phyloP scores from a whole-genome alignment of 2,329 filamentous ascomycete genomes.

The Penicillium sp. region DNA sequence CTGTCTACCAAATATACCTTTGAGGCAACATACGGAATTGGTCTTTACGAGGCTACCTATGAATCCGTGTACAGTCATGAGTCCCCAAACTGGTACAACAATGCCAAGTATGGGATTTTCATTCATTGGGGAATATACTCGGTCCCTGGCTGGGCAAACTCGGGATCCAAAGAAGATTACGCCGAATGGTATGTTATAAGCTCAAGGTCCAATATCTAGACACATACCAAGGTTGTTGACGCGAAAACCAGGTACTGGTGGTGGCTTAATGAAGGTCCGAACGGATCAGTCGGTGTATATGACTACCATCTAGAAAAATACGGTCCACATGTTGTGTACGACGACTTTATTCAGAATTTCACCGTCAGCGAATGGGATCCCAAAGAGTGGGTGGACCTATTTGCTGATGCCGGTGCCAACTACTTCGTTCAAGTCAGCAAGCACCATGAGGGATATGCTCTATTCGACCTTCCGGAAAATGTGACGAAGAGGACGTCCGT shows the following conservation, averaged over 20 bases:
- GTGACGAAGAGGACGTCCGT: slow-evolving; percentile 45
- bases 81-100: slow-evolving; percentile 56
- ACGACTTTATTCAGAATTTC: slow-evolving; percentile 58
- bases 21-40: slow-evolving; percentile 37
- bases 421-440: slow-evolving; percentile 49
- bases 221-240: neutral
- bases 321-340: slow-evolving; percentile 54
- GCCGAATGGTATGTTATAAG: slow-evolving; percentile 35
- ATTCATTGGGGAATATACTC: slow-evolving; percentile 61
- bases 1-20: slow-evolving; percentile 27
- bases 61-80: slow-evolving; percentile 45
- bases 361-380: slow-evolving; percentile 53
- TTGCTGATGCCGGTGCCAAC: slow-evolving; percentile 53
- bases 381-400: slow-evolving; percentile 56
- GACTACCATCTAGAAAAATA: slow-evolving; percentile 54
- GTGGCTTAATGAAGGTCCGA: slow-evolving; percentile 50
- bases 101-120: slow-evolving; percentile 61
- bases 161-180: slow-evolving; percentile 38
- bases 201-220: neutral
- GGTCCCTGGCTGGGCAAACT: slow-evolving; percentile 57
- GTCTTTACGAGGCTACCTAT: slow-evolving; percentile 33
- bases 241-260: slow-evolving; percentile 35
- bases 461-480: slow-evolving; percentile 45
- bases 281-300: slow-evolving; percentile 46
- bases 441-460: slow-evolving; percentile 50